Evolutionary conservation across 2,329 filamentous ascomycete genomes (phyloP), one percentile per base, ranked within the genome.

Genomic region (Xylariaceae sp.): DNA sequence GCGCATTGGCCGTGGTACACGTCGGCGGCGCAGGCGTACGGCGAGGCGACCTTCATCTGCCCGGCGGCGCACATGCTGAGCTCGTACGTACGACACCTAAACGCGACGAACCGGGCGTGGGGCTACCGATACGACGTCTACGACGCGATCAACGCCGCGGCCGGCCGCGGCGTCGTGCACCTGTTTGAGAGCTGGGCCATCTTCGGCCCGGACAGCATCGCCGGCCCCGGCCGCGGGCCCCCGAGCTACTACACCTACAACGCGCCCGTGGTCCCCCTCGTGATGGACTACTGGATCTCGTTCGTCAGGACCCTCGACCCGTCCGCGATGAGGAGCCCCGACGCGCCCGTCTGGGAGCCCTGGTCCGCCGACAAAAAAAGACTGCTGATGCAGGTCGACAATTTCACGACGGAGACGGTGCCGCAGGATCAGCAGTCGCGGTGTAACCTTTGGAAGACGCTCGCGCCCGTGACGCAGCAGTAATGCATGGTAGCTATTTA

Each of bases 271-370:
- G 74, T 82, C 2, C 74, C 75, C 5, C 57, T 81, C 12, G 70
- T 80, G 18, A 80, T 80, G 77, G 70, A 70, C 46, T 83, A 83
- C 63, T 81, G 74, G 67, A 70, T 81, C 44, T 79, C 77, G 18
- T 83, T 83, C 60, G 76, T 80, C 19, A 69, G 71, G 20, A 64
- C 66, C 10, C 67, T 80, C 32, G 71, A 82, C 55, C 81, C 81
- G 1, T 81, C 80, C 52, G 41, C 60, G 7, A 57, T 73, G 43
- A 67, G 71, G 48, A 60, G 67, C 19, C 23, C 54, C 0, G 71
- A 64, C 1, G 68, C 76, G 2, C 78, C 78, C 2, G 62, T 48
- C 2, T 82, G 80, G 80, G 68, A 66, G 44, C 46, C 60, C 0
- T 81, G 78, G 75, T 71, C 43, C 4, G 48, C 43, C 12, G 14